A percentile compares a stretch with the other conserved stretches of the same genome.
Evolutionary conservation across 345 rosid species (phyloP).

Genomic region (Clausena lansium): DNA sequence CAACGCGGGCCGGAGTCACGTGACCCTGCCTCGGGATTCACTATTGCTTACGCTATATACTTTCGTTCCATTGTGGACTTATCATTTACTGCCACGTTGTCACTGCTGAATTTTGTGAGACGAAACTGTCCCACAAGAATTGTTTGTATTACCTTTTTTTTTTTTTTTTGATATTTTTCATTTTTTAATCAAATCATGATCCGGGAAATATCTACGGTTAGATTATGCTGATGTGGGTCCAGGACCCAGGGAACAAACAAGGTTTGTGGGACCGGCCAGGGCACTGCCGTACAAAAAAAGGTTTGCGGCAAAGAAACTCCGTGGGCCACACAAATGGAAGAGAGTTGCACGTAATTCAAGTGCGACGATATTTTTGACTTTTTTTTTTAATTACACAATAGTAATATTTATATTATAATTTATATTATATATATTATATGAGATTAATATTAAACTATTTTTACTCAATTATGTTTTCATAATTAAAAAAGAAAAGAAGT

Average conservation of each 20-base stretch:
- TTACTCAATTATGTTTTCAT: too few relatives aligned
- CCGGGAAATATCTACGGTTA: not conserved
- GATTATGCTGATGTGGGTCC: conserved; percentile 18
- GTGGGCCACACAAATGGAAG: conserved; percentile 13
- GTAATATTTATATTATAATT: too few relatives aligned
- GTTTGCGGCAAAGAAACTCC: not conserved
- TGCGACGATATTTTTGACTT: not conserved
- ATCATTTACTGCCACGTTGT: conserved; percentile 29
- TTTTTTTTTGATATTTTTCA: too few relatives aligned
- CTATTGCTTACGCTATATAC: not conserved
- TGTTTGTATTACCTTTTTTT: conserved; percentile 1
- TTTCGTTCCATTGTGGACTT: not conserved
- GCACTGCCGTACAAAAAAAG: conserved; percentile 16
- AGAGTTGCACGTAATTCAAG: not conserved
- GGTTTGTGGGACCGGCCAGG: conserved; percentile 14
- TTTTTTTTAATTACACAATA: too few relatives aligned
- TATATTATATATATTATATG: too few relatives aligned
- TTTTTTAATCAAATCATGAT: not conserved
- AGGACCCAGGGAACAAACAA: not conserved
- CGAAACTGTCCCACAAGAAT: conserved; percentile 14
- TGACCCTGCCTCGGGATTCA: conserved; percentile 46
- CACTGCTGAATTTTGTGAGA: not conserved
- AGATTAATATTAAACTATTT: too few relatives aligned
- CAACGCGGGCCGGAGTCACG: conserved; percentile 39
- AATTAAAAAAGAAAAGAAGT: too few relatives aligned